Conservation (phyloP, 805 yeast species). For the Ogataea methylovora region DNA sequence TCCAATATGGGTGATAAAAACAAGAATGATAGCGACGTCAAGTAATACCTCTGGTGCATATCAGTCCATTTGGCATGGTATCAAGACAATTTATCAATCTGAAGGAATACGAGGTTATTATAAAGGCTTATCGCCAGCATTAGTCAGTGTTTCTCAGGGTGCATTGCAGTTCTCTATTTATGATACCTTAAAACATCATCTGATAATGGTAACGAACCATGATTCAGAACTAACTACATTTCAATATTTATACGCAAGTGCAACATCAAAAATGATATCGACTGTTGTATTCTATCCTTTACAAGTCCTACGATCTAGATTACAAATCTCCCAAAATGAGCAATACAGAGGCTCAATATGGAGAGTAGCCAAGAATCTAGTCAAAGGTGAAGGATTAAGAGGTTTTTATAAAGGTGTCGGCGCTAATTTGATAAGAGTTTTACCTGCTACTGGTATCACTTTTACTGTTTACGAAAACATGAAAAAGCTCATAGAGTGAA, state of each 20-base stretch:
- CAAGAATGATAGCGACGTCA: slow-evolving; percentile 67
- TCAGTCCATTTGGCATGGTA: slow-evolving; percentile 48
- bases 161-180: slow-evolving; percentile 83
- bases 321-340: slow-evolving; percentile 42
- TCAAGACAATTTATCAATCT: slow-evolving; percentile 32
- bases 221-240: slow-evolving; percentile 30
- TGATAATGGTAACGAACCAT: slow-evolving; percentile 8
- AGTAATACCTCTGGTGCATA: slow-evolving; percentile 43
- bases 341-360: slow-evolving; percentile 19
- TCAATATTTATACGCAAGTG: slow-evolving; percentile 62
- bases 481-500: slow-evolving; percentile 20
- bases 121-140: slow-evolving; percentile 69
- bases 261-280: slow-evolving; percentile 60
- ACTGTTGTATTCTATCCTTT: slow-evolving; percentile 71
- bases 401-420: slow-evolving; percentile 83
- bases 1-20: slow-evolving; percentile 94
- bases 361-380: slow-evolving; percentile 31
- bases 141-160: slow-evolving; percentile 83
- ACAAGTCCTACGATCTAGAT: slow-evolving; percentile 70
- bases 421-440: slow-evolving; percentile 71
- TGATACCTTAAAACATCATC: slow-evolving; percentile 57
- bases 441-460: slow-evolving; percentile 91
- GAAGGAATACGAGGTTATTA: slow-evolving; percentile 74
- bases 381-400: slow-evolving; percentile 41
- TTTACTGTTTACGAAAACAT: slow-evolving; percentile 75